These are phyloP conservation scores for Chamaecrista fasciculata DNA, from an alignment of 306 rosid genomes.

Conservation along the genomic window DNA sequence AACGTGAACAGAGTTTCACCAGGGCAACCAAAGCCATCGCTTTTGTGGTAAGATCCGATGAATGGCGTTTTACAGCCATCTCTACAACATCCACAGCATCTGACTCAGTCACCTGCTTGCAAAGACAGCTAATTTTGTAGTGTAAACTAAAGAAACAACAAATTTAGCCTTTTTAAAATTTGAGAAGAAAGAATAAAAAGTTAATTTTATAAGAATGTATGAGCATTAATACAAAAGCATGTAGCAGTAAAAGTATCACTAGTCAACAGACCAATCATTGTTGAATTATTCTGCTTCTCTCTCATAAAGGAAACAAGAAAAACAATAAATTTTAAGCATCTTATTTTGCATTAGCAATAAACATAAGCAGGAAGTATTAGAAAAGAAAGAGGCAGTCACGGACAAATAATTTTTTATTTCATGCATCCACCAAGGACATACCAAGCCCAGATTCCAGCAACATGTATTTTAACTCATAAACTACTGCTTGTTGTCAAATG, in stretches of 20 bases:
- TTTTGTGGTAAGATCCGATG: slow-evolving; percentile 78
- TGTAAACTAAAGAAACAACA: slow-evolving; percentile 16
- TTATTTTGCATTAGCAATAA: slow-evolving; percentile 27
- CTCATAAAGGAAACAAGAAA: not conserved
- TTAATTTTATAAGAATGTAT: not conserved
- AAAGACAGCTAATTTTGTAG: not conserved
- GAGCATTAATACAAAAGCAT: slow-evolving; percentile 16
- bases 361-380: slow-evolving; percentile 3
- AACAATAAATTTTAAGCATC: not conserved
- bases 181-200: not conserved
- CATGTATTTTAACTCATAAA: slow-evolving; percentile 5
- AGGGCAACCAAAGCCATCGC: slow-evolving; percentile 89
- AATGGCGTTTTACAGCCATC: slow-evolving; percentile 65
- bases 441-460: slow-evolving; percentile 23
- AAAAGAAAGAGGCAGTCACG: slow-evolving; percentile 11
- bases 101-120: slow-evolving; percentile 78
- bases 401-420: slow-evolving; percentile 8
- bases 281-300: slow-evolving; percentile 9
- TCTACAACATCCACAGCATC: slow-evolving; percentile 83
- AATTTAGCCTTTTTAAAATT: not conserved
- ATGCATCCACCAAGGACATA: slow-evolving; percentile 9
- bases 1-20: slow-evolving; percentile 93
- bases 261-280: slow-evolving; percentile 24
- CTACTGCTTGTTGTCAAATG: slow-evolving; percentile 13
- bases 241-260: slow-evolving; percentile 3